Evolutionary conservation across 257 asterid genomes (phyloP).

Genomic region (Fraxinus pennsylvanica): DNA sequence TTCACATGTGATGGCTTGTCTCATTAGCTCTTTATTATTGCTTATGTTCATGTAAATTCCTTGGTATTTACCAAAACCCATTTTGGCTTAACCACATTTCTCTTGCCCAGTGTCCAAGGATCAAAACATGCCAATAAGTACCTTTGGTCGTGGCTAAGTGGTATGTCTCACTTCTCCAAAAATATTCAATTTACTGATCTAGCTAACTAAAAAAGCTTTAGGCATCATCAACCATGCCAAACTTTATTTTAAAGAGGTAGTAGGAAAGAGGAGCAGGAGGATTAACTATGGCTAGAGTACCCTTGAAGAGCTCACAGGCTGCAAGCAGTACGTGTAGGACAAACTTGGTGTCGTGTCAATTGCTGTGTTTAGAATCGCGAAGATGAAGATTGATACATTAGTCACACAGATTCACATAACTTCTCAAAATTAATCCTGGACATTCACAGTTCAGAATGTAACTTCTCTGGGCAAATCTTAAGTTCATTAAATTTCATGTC

Average conservation of each 20-base stretch:
- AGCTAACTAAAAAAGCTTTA: neutral
- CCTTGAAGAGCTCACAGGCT: neutral
- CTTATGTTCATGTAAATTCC: neutral
- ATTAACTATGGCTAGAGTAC: neutral
- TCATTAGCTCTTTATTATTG: neutral
- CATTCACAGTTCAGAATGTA: neutral
- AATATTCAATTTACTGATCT: neutral
- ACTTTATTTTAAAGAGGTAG: neutral
- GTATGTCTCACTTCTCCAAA: conserved; percentile 2
- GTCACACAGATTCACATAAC: neutral
- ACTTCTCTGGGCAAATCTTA: neutral
- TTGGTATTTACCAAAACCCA: neutral
- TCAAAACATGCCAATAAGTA: neutral
- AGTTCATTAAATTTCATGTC: conserved; percentile 6
- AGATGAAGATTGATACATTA: neutral
- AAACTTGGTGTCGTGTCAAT: neutral
- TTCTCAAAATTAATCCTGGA: neutral
- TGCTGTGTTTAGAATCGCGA: neutral
- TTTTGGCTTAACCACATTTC: neutral
- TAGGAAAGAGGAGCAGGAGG: neutral
- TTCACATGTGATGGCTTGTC: neutral
- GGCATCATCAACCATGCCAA: neutral
- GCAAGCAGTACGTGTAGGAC: neutral
- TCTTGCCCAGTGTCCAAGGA: neutral
- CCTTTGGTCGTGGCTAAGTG: neutral